These are phyloP conservation scores for Helianthus tuberosus DNA, from an alignment of 129 eudicot species.

Conservation along the genomic window DNA sequence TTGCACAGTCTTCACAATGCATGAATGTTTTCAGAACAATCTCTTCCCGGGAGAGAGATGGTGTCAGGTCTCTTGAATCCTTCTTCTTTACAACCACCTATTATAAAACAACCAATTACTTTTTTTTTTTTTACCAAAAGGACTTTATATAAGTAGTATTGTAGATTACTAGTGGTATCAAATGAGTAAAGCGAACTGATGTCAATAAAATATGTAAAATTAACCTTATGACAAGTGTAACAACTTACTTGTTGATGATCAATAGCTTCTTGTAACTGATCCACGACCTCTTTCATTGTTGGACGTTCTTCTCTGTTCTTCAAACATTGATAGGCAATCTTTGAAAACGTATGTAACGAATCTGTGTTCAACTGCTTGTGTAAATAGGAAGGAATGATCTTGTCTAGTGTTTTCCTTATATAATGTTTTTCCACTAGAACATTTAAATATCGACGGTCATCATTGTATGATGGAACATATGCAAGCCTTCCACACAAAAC, in stretches of 20 bases:
- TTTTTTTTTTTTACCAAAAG: not conserved
- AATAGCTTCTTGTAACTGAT: constrained; percentile 17
- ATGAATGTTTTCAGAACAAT: constrained; percentile 57
- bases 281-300: constrained; percentile 2
- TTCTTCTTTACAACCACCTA: not conserved
- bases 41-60: constrained; percentile 36
- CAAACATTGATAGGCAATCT: constrained; percentile 20
- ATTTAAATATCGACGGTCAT: not conserved
- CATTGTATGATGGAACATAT: not conserved
- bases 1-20: constrained; percentile 85
- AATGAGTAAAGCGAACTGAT: too few species aligned
- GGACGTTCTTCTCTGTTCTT: constrained; percentile 12
- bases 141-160: constrained; percentile 37
- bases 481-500: constrained; percentile 3
- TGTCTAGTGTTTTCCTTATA: not conserved
- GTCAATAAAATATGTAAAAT: not conserved
- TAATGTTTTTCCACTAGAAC: not conserved
- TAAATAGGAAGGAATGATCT: not conserved
- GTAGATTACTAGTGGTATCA: constrained; percentile 22
- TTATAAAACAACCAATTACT: not conserved
- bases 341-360: not conserved
- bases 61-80: constrained; percentile 12
- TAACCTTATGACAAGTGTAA: not conserved
- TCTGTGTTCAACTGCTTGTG: not conserved
- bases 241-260: not conserved